Evolutionary conservation across 2,329 filamentous ascomycete genomes (phyloP), one percentile per base, ranked within the genome.

Genomic region (Knoxdaviesia proteae): DNA sequence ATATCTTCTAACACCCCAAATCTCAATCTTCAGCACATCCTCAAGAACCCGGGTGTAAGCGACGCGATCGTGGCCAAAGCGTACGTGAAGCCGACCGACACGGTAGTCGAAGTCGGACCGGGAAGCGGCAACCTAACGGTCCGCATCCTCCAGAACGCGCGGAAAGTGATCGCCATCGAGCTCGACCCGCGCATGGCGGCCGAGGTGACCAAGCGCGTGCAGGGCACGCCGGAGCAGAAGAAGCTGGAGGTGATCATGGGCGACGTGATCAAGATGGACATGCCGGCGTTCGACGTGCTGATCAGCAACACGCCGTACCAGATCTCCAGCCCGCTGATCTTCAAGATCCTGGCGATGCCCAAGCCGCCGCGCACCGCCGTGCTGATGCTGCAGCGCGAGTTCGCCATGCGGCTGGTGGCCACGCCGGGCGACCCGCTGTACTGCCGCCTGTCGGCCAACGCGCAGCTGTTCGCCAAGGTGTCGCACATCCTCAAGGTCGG

Each of bases 341-440:
- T 94, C 69, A 77, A 88, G 60, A 75, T 96, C 39, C 72, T 96
- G 42, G 74, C 82, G 32, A 76, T 88, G 48, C 76, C 74, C 5
- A 84, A 84, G 38, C 79, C 86, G 1, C 90, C 90, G 0, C 68
- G 88, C 34, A 77, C 75, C 46, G 87, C 80, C 51, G 74, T 96
- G 49, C 84, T 96, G 61, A 94, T 94, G 86, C 90, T 93, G 54
- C 88, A 96, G 64, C 77, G 86, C 54, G 88, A 96, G 62, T 94
- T 94, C 54, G 87, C 87, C 11, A 77, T 93, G 58, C 75, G 88
- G 36, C 66, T 96, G 34, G 88, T 92, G 44, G 90, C 90, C 9
- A 78, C 80, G 38, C 84, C 88, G 0, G 84, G 84, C 6, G 87
- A 94, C 55, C 73, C 84, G 42, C 73, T 96, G 6, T 96, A 94